Evolutionary conservation across 2,329 filamentous ascomycete genomes (phyloP).

Genomic region (Calonectria hongkongensis): DNA sequence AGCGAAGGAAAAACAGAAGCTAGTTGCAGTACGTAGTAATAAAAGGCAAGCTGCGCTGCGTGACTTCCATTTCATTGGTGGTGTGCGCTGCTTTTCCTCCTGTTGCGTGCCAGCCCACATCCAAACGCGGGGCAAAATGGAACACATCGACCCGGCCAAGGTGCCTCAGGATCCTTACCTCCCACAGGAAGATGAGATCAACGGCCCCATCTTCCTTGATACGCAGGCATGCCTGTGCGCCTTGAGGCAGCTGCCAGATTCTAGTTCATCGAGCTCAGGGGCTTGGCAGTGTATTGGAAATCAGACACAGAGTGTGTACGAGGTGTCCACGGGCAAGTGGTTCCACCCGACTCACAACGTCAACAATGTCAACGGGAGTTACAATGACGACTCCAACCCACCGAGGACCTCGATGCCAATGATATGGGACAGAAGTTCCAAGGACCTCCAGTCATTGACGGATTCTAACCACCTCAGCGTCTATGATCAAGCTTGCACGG

Average conservation of each 20-base stretch:
- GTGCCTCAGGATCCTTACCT: conserved; percentile 63
- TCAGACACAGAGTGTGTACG: conserved; percentile 63
- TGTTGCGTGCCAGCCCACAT: not conserved
- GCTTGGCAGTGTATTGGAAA: conserved; percentile 68
- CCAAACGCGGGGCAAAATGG: conserved; percentile 35
- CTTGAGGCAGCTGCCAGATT: conserved; percentile 52
- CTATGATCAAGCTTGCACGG: conserved; percentile 65
- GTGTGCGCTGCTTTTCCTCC: too few relatives aligned
- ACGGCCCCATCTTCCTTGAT: conserved; percentile 64
- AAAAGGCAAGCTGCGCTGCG: not conserved
- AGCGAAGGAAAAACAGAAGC: not conserved
- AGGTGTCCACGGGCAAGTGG: conserved; percentile 64
- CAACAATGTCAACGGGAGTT: conserved; percentile 50
- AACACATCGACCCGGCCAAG: conserved; percentile 42
- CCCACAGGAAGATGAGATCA: conserved; percentile 51
- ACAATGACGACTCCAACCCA: conserved; percentile 61
- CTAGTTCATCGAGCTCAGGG: conserved; percentile 43
- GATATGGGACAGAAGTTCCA: conserved; percentile 53
- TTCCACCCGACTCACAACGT: conserved; percentile 58
- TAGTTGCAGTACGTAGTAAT: not conserved
- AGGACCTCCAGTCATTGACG: conserved; percentile 52
- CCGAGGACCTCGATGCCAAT: conserved; percentile 57
- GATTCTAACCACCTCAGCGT: conserved; percentile 54
- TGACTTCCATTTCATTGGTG: not conserved
- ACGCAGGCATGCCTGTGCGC: conserved; percentile 63